These are phyloP conservation scores for Wickerhamiella pararugosa DNA, from an alignment of 1,139 yeast genomes.

Conservation along the genomic window DNA sequence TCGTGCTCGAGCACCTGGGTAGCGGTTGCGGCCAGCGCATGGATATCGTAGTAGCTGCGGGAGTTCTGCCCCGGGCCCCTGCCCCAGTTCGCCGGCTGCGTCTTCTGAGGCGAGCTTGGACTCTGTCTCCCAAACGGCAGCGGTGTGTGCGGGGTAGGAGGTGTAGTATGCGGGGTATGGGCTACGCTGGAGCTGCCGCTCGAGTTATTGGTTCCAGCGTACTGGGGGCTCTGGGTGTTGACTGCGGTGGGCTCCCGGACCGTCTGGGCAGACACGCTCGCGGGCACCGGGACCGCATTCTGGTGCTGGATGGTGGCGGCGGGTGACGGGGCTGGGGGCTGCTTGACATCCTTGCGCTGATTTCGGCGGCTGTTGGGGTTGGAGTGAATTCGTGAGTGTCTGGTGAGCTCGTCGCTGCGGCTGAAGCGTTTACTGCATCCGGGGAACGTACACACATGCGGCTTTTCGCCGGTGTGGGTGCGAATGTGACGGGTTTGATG, in stretches of 20 bases:
- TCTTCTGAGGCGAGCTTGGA: no score
- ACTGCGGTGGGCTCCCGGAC: background rate
- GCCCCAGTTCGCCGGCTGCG: no score
- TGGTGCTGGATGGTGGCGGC: background rate
- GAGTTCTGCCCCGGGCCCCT: background rate
- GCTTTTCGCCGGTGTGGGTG: conserved; percentile 93
- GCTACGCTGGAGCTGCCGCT: no score
- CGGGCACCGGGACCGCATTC: background rate
- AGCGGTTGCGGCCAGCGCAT: conserved; percentile 68
- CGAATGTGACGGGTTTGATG: conserved; percentile 91
- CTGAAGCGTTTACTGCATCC: conserved; percentile 79
- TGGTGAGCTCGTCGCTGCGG: conserved; percentile 77
- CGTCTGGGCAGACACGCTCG: background rate
- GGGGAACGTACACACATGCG: conserved; percentile 66
- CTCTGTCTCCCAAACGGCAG: no score
- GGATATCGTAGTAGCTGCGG: conserved; percentile 41
- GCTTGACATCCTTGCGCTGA: conserved; percentile 16
- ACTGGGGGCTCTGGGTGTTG: no score
- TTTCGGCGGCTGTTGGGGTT: conserved; percentile 56
- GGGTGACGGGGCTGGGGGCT: no score
- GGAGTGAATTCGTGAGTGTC: conserved; percentile 78
- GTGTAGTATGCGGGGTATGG: no score
- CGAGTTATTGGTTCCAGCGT: no score
- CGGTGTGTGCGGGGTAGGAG: no score
- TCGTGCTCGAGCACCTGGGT: conserved; percentile 55